phyloP scores from a whole-genome alignment of 352 stramenopile genomes.

The Pythium volutum region DNA sequence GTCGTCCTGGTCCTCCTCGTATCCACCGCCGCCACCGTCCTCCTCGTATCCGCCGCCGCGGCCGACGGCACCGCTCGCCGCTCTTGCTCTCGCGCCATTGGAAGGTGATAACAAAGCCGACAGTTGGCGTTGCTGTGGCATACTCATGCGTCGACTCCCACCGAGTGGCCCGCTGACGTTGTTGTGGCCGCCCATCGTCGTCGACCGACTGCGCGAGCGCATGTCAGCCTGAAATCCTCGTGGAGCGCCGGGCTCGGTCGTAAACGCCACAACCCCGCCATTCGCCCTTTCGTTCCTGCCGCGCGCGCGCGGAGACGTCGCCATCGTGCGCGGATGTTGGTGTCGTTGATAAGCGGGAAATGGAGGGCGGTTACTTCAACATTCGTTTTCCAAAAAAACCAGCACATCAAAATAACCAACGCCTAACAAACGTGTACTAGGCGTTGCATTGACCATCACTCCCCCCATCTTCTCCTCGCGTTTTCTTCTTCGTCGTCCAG shows the following conservation, averaged over 20 bases:
- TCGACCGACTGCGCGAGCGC: conserved; percentile 8
- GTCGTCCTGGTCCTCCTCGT: conserved; percentile 9
- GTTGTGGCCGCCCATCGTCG: neutral
- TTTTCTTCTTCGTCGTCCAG: neutral
- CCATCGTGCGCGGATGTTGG: conserved; percentile 2
- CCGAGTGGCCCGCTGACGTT: neutral
- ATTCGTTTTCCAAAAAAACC: neutral
- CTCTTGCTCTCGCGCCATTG: neutral
- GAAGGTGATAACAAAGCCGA: conserved; percentile 4
- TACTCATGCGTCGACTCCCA: conserved; percentile 8
- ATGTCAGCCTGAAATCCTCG: neutral
- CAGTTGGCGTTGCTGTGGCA: conserved; percentile 16
- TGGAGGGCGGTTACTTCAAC: conserved; percentile 2
- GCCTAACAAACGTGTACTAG: neutral
- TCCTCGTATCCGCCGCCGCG: neutral
- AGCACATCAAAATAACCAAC: conserved; percentile 25
- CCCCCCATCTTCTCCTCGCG: neutral
- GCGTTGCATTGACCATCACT: conserved; percentile 17
- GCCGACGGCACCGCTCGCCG: neutral
- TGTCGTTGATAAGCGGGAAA: neutral
- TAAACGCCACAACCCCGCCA: neutral
- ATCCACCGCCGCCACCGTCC: neutral
- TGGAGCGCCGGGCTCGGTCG: neutral
- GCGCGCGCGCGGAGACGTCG: conserved; percentile 1
- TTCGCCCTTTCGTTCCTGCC: neutral